Percentiles rank a stretch among this genome's conserved stretches.
phyloP scores from a whole-genome alignment of 371 early-diverging fungal species.

The Gilbertella persicaria region DNA sequence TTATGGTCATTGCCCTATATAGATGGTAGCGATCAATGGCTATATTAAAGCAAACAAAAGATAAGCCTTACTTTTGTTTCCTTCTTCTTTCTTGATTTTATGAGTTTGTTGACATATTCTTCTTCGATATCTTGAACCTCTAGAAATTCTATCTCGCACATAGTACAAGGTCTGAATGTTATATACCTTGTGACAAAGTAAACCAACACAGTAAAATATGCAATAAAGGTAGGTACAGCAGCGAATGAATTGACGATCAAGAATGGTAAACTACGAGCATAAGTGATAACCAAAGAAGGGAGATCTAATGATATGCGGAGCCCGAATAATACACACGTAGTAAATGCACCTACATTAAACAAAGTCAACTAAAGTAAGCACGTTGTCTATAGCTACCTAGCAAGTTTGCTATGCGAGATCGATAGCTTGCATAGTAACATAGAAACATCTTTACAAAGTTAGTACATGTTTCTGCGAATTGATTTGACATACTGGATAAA shows the following conservation, averaged over 20 bases:
- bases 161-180: slow-evolving; percentile 26
- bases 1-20: neutral
- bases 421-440: slow-evolving; percentile 45
- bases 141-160: slow-evolving; percentile 31
- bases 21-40: neutral
- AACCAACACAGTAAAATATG: slow-evolving; percentile 24
- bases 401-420: slow-evolving; percentile 42
- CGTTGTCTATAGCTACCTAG: slow-evolving; percentile 20
- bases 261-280: slow-evolving; percentile 37
- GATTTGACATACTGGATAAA: slow-evolving; percentile 40
- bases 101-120: slow-evolving; percentile 33
- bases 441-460: slow-evolving; percentile 28
- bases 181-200: slow-evolving; percentile 33
- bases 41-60: no score
- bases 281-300: slow-evolving; percentile 38
- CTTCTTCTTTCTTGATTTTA: neutral
- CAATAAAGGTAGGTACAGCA: slow-evolving; percentile 37
- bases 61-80: neutral
- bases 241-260: slow-evolving; percentile 33
- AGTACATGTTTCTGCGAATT: neutral
- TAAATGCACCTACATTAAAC: slow-evolving; percentile 23
- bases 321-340: slow-evolving; percentile 31
- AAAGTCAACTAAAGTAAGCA: neutral
- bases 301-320: slow-evolving; percentile 38
- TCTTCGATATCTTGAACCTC: slow-evolving; percentile 48